Evolutionary conservation across 1,139 yeast genomes (phyloP), one percentile per base, ranked within the genome.

Genomic region (Suhomyces bokatorum): DNA sequence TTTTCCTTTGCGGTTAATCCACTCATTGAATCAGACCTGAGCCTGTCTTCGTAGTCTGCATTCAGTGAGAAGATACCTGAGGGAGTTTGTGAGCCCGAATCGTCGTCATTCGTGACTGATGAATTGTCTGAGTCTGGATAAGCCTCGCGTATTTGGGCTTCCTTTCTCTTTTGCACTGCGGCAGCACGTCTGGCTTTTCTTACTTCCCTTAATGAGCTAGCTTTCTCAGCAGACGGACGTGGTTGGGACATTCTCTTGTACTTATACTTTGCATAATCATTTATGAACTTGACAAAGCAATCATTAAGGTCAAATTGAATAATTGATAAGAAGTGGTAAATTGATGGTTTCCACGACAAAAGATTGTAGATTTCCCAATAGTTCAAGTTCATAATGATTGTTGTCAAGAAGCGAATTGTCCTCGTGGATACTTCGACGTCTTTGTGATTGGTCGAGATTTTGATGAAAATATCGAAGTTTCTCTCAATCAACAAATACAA

Each of bases 321-420:
- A 13, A 74, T 56, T 6, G 57, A 53, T 34, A 74, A 56, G 44
- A 74, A 74, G 47, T 70, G 76, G 51, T 69, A 73, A 14, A 74
- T 67, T 9, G 74, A 67, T 1, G 79, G 78, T 47, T 72, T 72
- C 75, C 76, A 71, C 14, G 58, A 58, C 22, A 74, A 61, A 30
- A 74, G 57, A 45, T 72, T 73, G 52, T 72, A 73, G 17, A 73
- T 51, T 49, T 74, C 78, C 79, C 79, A 74, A 54, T 74, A 74
- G 50, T 72, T 74, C 40, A 73, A 56, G 38, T 57, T 55, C 76
- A 72, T 70, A 17, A 73, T 54, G 2, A 73, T 60, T 9, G 59
- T 59, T 8, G 78, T 72, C 45, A 74, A 59, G 46, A 72, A 73
- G 31, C 77, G 56, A 22, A 73, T 70, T 3, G 73, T 58, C 36